Evolutionary conservation across 2,329 filamentous ascomycete species (phyloP).

Genomic region (Cercospora sp.): DNA sequence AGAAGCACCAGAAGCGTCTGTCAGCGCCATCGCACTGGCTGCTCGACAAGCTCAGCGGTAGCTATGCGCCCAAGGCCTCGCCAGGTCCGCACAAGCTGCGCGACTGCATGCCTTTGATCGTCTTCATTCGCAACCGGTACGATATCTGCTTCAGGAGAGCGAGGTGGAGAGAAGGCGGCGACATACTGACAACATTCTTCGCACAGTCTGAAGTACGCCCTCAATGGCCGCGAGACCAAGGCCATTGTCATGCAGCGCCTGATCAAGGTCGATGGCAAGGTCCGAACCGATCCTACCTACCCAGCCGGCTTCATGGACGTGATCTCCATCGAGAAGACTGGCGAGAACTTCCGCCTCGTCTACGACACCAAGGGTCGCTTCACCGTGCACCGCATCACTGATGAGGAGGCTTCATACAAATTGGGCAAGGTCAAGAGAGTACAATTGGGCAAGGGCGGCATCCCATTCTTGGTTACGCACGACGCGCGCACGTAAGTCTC

Average conservation of each 20-base stretch:
- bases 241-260: constrained; percentile 99
- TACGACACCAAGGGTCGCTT: constrained; percentile 99
- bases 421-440: constrained; percentile 99
- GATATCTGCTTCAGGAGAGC: constrained; percentile 17
- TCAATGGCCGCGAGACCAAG: constrained; percentile 97
- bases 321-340: constrained; percentile 98
- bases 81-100: constrained; percentile 98
- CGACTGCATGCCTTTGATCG: constrained; percentile 97
- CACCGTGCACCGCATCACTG: constrained; percentile 99
- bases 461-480: constrained; percentile 99
- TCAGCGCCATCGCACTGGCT: constrained; percentile 99
- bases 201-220: constrained; percentile 96
- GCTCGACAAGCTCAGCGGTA: constrained; percentile 97
- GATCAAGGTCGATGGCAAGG: constrained; percentile 99
- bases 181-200: constrained; percentile 17
- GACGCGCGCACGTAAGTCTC: constrained; percentile 99
- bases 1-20: constrained; percentile 94
- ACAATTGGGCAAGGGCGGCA: constrained; percentile 97
- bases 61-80: constrained; percentile 66
- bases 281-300: constrained; percentile 98
- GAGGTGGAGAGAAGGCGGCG: neutral
- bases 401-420: constrained; percentile 99
- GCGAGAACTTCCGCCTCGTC: constrained; percentile 99
- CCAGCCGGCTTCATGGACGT: constrained; percentile 99
- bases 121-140: constrained; percentile 84